These are phyloP conservation scores for Pythium utonaiense DNA, from an alignment of 352 stramenopile species.

Conservation along the genomic window DNA sequence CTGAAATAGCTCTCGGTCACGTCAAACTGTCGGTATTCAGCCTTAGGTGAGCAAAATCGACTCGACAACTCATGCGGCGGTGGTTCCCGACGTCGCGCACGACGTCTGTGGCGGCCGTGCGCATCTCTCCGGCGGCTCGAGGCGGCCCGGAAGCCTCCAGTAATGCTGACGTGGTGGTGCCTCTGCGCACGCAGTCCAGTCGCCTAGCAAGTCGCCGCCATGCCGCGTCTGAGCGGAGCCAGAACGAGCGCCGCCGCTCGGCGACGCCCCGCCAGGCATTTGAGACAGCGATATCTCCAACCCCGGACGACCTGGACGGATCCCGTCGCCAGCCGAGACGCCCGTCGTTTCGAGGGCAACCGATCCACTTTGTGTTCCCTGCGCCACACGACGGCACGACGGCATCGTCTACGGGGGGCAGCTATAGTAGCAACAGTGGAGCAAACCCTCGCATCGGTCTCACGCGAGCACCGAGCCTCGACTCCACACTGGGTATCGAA, in stretches of 20 bases:
- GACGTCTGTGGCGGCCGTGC: background rate
- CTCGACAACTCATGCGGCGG: background rate
- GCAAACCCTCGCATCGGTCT: background rate
- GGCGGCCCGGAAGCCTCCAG: too few species aligned
- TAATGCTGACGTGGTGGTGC: background rate
- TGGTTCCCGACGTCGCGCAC: background rate
- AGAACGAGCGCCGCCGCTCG: background rate
- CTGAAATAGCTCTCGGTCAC: too few species aligned
- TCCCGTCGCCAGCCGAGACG: background rate
- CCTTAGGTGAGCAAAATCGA: too few species aligned
- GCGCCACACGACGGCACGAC: background rate
- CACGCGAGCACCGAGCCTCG: background rate
- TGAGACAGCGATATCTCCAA: background rate
- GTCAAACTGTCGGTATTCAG: too few species aligned
- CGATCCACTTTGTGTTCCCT: background rate
- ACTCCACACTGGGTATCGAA: conserved; percentile 11
- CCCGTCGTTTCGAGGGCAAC: background rate
- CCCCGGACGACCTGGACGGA: background rate
- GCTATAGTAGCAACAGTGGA: background rate
- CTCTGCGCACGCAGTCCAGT: background rate
- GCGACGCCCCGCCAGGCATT: background rate
- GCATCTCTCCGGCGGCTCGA: background rate
- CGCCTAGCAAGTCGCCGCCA: background rate
- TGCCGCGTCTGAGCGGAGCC: background rate
- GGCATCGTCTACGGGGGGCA: background rate